Percentiles rank a stretch among this genome's conserved stretches.
Evolutionary conservation across 345 rosid species (phyloP).

Genomic region (Populus pruinosa): DNA sequence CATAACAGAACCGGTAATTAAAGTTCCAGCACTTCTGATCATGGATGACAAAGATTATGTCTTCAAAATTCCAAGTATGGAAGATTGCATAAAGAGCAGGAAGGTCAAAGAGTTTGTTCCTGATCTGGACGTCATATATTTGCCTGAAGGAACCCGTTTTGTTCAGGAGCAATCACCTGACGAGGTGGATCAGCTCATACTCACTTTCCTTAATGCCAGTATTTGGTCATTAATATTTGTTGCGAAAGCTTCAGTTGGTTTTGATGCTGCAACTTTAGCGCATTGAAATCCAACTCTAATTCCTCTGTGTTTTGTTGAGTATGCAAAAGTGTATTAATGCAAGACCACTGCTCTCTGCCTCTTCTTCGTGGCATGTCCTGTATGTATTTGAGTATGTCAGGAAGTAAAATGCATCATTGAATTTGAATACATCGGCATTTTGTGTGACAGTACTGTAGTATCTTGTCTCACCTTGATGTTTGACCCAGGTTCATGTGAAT

Average conservation of each 20-base stretch:
- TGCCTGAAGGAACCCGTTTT: slow-evolving; percentile 58
- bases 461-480: background rate
- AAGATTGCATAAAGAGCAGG: slow-evolving; percentile 41
- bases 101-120: slow-evolving; percentile 41
- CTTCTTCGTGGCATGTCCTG: background rate
- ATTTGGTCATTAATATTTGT: slow-evolving; percentile 10
- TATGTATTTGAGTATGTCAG: background rate
- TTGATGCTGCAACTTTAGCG: background rate
- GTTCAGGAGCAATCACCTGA: slow-evolving; percentile 57
- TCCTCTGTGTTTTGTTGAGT: background rate
- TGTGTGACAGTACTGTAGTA: too few species aligned
- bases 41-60: slow-evolving; percentile 52
- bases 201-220: slow-evolving; percentile 34
- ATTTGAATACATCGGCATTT: background rate
- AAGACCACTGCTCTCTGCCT: background rate
- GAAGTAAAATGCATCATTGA: background rate
- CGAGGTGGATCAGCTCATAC: slow-evolving; percentile 40
- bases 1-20: slow-evolving; percentile 25
- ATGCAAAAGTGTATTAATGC: background rate
- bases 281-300: background rate
- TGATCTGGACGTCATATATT: slow-evolving; percentile 36
- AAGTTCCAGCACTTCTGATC: slow-evolving; percentile 44
- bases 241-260: background rate
- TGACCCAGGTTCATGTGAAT: background rate
- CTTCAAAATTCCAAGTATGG: slow-evolving; percentile 47